Evolutionary conservation across 2,329 filamentous ascomycete genomes (phyloP), one percentile per base, ranked within the genome.

Genomic region (Aspergillus pseudoterreus): DNA sequence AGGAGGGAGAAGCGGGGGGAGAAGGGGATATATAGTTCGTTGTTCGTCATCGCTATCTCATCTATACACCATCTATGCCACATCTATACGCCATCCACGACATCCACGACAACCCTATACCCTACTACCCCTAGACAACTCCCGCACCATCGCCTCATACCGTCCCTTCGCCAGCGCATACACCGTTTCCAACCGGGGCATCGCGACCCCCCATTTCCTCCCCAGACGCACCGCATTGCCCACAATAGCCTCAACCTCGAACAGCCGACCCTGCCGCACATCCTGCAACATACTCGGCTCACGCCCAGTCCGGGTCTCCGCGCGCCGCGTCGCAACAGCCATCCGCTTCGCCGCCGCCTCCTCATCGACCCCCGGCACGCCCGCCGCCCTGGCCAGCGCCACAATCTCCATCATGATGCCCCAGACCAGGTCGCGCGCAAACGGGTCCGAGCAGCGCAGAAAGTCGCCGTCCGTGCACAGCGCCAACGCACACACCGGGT

Each of bases 401-500:
- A 71, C 62, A 11, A 79, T 70, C 62, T 80, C 77, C 41, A 71
- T 58, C 72, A 80, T 77, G 4, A 77, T 65, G 2, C 63, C 69
- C 38, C 63, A 60, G 6, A 78, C 63, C 2, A 75, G 61, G 12
- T 63, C 62, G 17, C 66, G 58, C 2, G 74, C 67, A 14, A 60
- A 62, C 0, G 48, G 43, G 12, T 73, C 79, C 0, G 63, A 72
- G 17, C 4, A 19, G 0, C 57, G 56, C 10, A 84, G 65, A 61
- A 82, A 79, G 0, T 75, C 63, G 0, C 78, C 75, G 17, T 82
- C 82, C 51, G 80, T 76, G 39, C 75, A 73, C 0, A 78, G 72
- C 0, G 80, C 78, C 1, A 85, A 68, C 0, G 82, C 81, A 39
- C 80, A 83, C 33, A 84, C 72, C 0, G 82, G 78, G 57, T 86